These are phyloP conservation scores for Solanum lycopersicoides DNA, from an alignment of 257 asterid species.

Conservation along the genomic window DNA sequence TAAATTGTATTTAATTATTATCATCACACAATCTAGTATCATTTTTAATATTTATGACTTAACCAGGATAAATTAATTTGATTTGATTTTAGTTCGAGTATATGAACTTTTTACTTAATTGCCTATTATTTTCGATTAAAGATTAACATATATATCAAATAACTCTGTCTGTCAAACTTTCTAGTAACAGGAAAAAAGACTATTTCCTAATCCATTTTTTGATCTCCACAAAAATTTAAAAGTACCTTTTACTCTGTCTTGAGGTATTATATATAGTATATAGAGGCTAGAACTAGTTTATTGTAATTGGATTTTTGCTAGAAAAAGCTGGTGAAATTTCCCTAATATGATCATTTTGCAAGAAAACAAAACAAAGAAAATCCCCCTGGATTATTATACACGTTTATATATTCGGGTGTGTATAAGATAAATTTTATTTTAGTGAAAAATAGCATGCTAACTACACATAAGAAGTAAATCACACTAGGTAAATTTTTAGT, in stretches of 20 bases:
- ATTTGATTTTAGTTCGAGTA: too few species aligned
- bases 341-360: background rate
- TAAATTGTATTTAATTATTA: too few species aligned
- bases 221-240: background rate
- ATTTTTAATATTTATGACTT: too few species aligned
- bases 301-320: background rate
- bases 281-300: background rate
- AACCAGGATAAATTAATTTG: too few species aligned
- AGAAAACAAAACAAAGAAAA: background rate
- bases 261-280: background rate
- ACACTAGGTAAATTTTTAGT: too few species aligned
- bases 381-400: background rate
- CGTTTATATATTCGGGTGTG: too few species aligned
- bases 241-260: background rate
- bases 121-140: too few species aligned
- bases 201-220: background rate
- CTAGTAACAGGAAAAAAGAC: background rate
- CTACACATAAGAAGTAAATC: background rate
- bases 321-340: background rate
- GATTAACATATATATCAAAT: background rate
- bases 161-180: background rate
- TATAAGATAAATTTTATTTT: too few species aligned
- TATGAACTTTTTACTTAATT: too few species aligned
- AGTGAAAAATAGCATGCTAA: background rate
- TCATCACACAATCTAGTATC: too few species aligned